Evolutionary conservation across 2,329 filamentous ascomycete species (phyloP), one percentile per base, ranked within the genome.

Genomic region (Cucurbitaria berberidis): DNA sequence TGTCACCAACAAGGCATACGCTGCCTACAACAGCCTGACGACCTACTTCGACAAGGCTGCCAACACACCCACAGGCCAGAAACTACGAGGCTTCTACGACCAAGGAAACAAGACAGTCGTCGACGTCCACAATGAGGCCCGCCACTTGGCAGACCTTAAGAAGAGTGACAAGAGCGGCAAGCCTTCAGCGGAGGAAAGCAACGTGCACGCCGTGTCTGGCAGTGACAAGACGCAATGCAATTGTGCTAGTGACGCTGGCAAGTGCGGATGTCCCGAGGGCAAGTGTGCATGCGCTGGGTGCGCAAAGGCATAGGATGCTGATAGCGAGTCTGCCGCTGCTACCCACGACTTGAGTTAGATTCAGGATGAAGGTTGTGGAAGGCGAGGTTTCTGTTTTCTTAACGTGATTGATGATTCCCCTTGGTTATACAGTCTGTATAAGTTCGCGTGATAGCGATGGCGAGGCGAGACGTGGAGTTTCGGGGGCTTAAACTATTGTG

Each of bases 1-100:
- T 66, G 86, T 98, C 70, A 85, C 85, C 48, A 82, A 87, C 65
- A 89, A 89, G 70, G 91, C 90, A 59, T 85, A 81, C 70, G 83
- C 78, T 53, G 84, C 82, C 55, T 87, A 83, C 81, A 81, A 82
- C 36, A 89, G 91, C 29, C 74, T 98, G 56, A 82, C 82, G 75
- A 91, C 89, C 11, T 99, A 98, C 84, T 98, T 97, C 72, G 93
- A 98, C 79, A 96, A 96, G 84, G 93, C 93, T 2, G 81, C 88
- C 51, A 88, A 84, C 73, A 96, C 92, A 0, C 91, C 92, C 9
- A 96, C 92, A 1, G 95, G 95, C 65, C 86, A 93, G 81, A 91
- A 89, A 78, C 80, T 99, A 56, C 89, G 90, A 64, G 82, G 88
- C 59, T 99, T 99, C 80, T 99, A 99, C 79, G 84, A 87, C 7